These are phyloP conservation scores for Phytophthora uliginosa DNA, from an alignment of 352 stramenopile species.

Conservation along the genomic window DNA sequence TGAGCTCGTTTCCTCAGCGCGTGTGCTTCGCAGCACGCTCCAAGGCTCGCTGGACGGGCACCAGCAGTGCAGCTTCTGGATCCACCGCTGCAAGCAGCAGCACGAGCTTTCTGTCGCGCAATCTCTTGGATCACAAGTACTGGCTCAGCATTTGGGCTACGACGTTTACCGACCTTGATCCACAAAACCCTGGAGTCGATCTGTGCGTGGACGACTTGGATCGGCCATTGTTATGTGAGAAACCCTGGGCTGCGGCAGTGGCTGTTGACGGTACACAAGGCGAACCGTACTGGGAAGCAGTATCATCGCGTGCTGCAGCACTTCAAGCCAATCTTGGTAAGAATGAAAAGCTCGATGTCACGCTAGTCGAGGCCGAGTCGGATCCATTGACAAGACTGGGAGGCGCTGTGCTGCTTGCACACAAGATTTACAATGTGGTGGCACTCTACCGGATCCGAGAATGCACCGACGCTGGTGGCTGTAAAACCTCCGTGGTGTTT, in stretches of 20 bases:
- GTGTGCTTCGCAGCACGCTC: slow-evolving; percentile 57
- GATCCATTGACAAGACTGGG: slow-evolving; percentile 61
- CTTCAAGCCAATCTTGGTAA: slow-evolving; percentile 39
- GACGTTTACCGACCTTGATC: slow-evolving; percentile 48
- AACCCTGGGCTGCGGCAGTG: slow-evolving; percentile 52
- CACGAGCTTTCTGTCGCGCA: slow-evolving; percentile 58
- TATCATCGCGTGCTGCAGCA: slow-evolving; percentile 39
- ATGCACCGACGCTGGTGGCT: slow-evolving; percentile 27
- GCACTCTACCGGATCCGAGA: slow-evolving; percentile 54
- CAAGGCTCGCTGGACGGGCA: slow-evolving; percentile 62
- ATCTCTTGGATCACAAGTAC: slow-evolving; percentile 67
- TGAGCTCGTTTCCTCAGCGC: slow-evolving; percentile 56
- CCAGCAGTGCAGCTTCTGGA: slow-evolving; percentile 36
- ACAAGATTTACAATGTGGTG: slow-evolving; percentile 69
- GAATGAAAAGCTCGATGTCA: slow-evolving; percentile 53
- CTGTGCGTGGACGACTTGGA: slow-evolving; percentile 66
- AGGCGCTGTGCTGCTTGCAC: slow-evolving; percentile 53
- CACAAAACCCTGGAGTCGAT: slow-evolving; percentile 48
- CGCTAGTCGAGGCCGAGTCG: slow-evolving; percentile 58
- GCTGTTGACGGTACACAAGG: slow-evolving; percentile 10
- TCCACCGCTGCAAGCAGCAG: slow-evolving; percentile 34
- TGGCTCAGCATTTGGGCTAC: slow-evolving; percentile 68
- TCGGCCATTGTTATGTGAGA: slow-evolving; percentile 64
- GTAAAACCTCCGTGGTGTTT: slow-evolving; percentile 41
- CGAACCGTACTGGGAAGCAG: slow-evolving; percentile 48